phyloP scores from a whole-genome alignment of 257 asterid genomes.

The Cruciata laevipes region DNA sequence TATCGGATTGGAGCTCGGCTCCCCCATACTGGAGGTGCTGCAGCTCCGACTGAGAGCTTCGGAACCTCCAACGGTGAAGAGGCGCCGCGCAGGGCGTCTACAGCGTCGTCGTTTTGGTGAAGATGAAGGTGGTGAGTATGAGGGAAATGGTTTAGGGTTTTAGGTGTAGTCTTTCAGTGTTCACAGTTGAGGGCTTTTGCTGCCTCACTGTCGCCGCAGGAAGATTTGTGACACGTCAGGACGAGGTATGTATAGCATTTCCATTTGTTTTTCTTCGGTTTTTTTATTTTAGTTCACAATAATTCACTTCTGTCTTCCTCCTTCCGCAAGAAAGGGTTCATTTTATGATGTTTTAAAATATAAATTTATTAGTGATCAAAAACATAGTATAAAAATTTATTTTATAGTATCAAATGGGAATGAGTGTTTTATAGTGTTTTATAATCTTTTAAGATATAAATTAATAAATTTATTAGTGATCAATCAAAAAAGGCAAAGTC shows the following conservation, averaged over 20 bases:
- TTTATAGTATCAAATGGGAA: too few relatives aligned
- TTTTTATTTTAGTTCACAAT: neutral
- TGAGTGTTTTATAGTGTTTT: too few relatives aligned
- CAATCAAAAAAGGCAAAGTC: too few relatives aligned
- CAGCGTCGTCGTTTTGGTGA: constrained; percentile 1
- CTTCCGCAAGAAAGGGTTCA: too few relatives aligned
- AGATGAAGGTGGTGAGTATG: neutral
- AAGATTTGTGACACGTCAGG: neutral
- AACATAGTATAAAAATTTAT: too few relatives aligned
- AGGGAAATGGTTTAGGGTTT: constrained; percentile 12
- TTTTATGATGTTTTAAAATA: too few relatives aligned
- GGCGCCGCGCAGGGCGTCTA: neutral
- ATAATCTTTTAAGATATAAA: too few relatives aligned
- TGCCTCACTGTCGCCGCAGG: constrained; percentile 3
- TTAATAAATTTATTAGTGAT: too few relatives aligned
- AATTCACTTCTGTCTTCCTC: neutral
- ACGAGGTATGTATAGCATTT: neutral
- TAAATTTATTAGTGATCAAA: too few relatives aligned
- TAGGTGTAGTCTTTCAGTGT: neutral
- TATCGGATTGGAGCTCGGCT: constrained; percentile 38
- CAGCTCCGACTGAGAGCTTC: neutral
- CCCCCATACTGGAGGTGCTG: constrained; percentile 5
- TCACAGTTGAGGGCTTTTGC: neutral
- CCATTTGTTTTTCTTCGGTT: neutral
- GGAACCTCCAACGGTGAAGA: neutral